These are phyloP conservation scores for Fusarium armeniacum DNA, from an alignment of 2,329 filamentous ascomycete species.

Conservation along the genomic window DNA sequence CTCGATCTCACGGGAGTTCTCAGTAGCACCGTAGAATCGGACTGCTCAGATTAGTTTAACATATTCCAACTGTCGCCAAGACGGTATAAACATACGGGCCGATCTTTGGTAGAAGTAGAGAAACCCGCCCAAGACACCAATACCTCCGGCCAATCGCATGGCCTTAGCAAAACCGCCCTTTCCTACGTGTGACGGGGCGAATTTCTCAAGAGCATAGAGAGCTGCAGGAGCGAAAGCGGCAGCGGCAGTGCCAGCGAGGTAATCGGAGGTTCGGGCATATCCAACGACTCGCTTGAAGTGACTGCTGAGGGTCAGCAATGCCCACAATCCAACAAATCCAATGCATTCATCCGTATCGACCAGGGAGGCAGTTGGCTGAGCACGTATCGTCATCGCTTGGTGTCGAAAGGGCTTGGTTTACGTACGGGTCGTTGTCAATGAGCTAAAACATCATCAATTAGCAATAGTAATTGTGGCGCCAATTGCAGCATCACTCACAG, in stretches of 20 bases:
- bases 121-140: constrained; percentile 84
- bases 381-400: constrained; percentile 17
- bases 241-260: constrained; percentile 76
- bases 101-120: constrained; percentile 89
- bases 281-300: constrained; percentile 91
- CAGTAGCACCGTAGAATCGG: constrained; percentile 94
- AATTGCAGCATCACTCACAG: constrained; percentile 70
- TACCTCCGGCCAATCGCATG: constrained; percentile 81
- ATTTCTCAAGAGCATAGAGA: constrained; percentile 84
- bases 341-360: neutral
- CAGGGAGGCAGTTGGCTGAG: neutral
- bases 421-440: constrained; percentile 98
- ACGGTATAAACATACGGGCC: constrained; percentile 71
- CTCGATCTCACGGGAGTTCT: constrained; percentile 91
- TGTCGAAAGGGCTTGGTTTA: constrained; percentile 31
- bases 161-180: constrained; percentile 85
- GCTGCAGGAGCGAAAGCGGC: constrained; percentile 80
- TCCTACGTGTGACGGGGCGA: constrained; percentile 87
- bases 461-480: constrained; percentile 43
- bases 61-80: neutral
- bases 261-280: constrained; percentile 91
- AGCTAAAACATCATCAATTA: constrained; percentile 72
- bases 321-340: constrained; percentile 12
- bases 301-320: constrained; percentile 62
- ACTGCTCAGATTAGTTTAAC: constrained; percentile 64